These are phyloP conservation scores for Cornus kousa DNA, from an alignment of 148 eudicot species.

Conservation along the genomic window DNA sequence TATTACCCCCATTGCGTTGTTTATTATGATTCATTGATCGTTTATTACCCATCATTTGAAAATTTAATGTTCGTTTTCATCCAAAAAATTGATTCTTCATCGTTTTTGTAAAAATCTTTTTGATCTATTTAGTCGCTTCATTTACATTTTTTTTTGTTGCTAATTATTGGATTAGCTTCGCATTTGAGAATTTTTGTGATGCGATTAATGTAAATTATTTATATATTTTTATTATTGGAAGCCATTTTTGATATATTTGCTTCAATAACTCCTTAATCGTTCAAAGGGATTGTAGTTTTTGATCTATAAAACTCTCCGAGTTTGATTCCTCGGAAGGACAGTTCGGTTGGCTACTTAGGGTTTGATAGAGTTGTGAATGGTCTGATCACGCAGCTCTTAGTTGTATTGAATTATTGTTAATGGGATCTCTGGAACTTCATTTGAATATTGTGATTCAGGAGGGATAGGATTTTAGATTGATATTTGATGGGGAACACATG, in stretches of 20 bases:
- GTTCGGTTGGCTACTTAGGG: not conserved
- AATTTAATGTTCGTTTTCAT: not conserved
- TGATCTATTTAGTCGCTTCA: not conserved
- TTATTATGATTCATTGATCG: not conserved
- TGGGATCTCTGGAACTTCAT: slow-evolving; percentile 8
- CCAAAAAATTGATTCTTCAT: not conserved
- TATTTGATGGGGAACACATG: slow-evolving; percentile 26
- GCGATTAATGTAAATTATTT: not conserved
- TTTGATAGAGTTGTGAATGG: not conserved
- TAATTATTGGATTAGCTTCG: not conserved
- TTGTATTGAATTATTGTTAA: not conserved
- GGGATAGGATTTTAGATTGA: slow-evolving; percentile 1
- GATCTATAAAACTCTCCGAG: not conserved
- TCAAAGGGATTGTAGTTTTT: not conserved
- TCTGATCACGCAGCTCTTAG: not conserved
- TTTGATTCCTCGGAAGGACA: not conserved
- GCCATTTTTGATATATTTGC: not conserved
- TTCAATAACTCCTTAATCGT: not conserved
- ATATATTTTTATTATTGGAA: not conserved
- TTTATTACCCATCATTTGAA: not conserved
- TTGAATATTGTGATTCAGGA: slow-evolving; percentile 11
- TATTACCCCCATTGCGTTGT: not conserved
- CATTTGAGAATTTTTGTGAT: not conserved
- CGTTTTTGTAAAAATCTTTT: not conserved
- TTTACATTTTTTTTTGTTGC: not conserved